A percentile compares a stretch with the other conserved stretches of the same genome.
phyloP scores from a whole-genome alignment of 2,329 filamentous ascomycete species.

The Stemphylium lycopersici region DNA sequence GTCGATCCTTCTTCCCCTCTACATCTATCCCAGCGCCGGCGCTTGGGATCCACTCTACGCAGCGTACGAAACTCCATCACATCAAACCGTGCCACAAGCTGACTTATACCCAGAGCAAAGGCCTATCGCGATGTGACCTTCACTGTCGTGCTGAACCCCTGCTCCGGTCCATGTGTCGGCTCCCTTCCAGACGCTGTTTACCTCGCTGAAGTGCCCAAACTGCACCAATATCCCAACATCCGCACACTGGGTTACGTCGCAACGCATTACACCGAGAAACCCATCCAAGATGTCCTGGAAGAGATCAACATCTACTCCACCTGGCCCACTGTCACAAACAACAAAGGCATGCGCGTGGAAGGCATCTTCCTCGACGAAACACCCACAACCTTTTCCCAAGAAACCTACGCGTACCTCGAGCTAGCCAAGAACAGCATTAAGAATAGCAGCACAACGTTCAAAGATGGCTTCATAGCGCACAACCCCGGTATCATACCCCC shows the following conservation, averaged over 20 bases:
- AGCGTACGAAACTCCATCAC: conserved; percentile 44
- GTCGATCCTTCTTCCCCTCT: conserved; percentile 57
- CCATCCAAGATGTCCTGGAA: conserved; percentile 30
- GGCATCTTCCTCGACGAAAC: conserved; percentile 63
- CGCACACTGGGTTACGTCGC: conserved; percentile 60
- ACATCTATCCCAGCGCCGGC: conserved; percentile 56
- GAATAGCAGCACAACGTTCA: conserved; percentile 28
- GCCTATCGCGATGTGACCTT: conserved; percentile 54
- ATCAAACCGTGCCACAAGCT: neutral
- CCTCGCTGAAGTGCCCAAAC: conserved; percentile 50
- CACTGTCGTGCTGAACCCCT: conserved; percentile 60
- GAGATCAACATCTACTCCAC: conserved; percentile 58
- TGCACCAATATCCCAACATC: conserved; percentile 55
- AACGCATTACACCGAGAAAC: conserved; percentile 54
- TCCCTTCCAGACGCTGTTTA: conserved; percentile 37
- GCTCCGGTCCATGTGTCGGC: conserved; percentile 45
- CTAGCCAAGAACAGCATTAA: conserved; percentile 25
- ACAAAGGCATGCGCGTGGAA: conserved; percentile 51
- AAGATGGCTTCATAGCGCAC: conserved; percentile 36
- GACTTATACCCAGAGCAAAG: conserved; percentile 25
- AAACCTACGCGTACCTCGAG: conserved; percentile 33
- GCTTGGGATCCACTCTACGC: conserved; percentile 57
- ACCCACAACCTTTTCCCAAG: conserved; percentile 39
- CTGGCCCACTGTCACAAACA: conserved; percentile 51
- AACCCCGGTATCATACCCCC: conserved; percentile 36